Base-by-base conservation (phyloP, 2,329 filamentous ascomycete species). In the Botrytis fragariae region DNA sequence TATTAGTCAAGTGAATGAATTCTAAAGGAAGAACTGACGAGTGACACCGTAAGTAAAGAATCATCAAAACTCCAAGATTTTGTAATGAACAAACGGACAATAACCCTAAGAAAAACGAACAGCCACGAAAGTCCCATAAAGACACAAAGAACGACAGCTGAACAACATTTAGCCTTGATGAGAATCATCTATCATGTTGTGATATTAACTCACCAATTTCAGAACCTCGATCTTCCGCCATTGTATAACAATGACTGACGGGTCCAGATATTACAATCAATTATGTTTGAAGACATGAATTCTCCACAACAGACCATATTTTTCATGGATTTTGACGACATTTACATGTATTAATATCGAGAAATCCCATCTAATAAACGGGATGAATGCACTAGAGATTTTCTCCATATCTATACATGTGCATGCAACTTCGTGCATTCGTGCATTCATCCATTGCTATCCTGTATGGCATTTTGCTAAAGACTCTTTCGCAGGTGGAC, bases 11-110 rank as follows among this genome's bases (percentile, higher is more conserved):
- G 3, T 20, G 54, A 25, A 39, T 72, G 20, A 67, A 63, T 42
- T 63, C 48, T 25, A 32, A 48, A 35, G 14, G 25, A n/a, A 12
- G 25, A 64, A 69, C 75, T 39, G 71, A 79, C 78, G 65, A 78
- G 59, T 25, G 78, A 71, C 7, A 76, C 39, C 10, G 75, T 25
- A 42, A 79, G 72, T 12, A 79, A 62, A 37, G 62, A 61, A 71
- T 79, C 79, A 74, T 80, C 79, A n/a, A 39, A 45, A 67, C 72
- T 77, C 74, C 74, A 80, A 65, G 72, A 74, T 42, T 77, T 79
- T 25, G 71, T 77, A 4, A 80, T 60, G 51, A 76, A 76, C 9
- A 71, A 67, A 62, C 74, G 76, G 18, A 79, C 77, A 71, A 77
- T 77, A 22, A 78, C 8, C 64, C 79, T 74, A 12, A 79, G 69